These are phyloP conservation scores for Candida maris DNA, from an alignment of 805 yeast genomes.

Conservation along the genomic window DNA sequence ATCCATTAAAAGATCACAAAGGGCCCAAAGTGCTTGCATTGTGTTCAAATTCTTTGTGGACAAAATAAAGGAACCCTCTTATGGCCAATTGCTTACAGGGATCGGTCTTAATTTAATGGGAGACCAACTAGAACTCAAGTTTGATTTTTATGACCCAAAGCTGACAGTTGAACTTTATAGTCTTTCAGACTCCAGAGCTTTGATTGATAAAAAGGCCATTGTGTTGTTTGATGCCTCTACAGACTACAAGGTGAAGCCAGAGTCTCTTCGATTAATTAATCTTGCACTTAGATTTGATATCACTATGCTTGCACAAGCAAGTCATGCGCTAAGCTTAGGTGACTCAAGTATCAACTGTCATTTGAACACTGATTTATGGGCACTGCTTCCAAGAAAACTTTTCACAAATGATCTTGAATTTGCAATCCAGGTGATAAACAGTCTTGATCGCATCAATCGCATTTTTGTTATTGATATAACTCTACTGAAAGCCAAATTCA, in stretches of 20 bases:
- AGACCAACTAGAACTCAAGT: slow-evolving; percentile 16
- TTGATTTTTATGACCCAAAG: slow-evolving; percentile 20
- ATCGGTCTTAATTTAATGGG: slow-evolving; percentile 24
- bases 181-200: slow-evolving; percentile 45
- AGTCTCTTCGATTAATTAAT: slow-evolving; percentile 19
- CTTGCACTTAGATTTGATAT: slow-evolving; percentile 25
- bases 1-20: slow-evolving; percentile 45
- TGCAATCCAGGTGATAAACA: slow-evolving; percentile 14
- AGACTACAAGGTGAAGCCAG: slow-evolving; percentile 7
- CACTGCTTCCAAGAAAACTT: slow-evolving; percentile 21
- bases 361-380: slow-evolving; percentile 24
- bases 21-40: slow-evolving; percentile 50
- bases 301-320: slow-evolving; percentile 20
- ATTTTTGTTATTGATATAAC: slow-evolving; percentile 24
- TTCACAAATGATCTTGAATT: slow-evolving; percentile 15
- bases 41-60: slow-evolving; percentile 47
- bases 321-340: slow-evolving; percentile 13
- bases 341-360: slow-evolving; percentile 18
- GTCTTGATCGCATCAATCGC: slow-evolving; percentile 15
- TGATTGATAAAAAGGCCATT: slow-evolving; percentile 43
- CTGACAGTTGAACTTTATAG: slow-evolving; percentile 37
- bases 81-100: slow-evolving; percentile 23
- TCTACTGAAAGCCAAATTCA: slow-evolving; percentile 16
- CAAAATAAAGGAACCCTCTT: slow-evolving; percentile 17
- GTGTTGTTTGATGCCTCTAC: slow-evolving; percentile 25